Base-by-base conservation (phyloP, 2,329 filamentous ascomycete genomes). In the Cladosporium cucumerinum region DNA sequence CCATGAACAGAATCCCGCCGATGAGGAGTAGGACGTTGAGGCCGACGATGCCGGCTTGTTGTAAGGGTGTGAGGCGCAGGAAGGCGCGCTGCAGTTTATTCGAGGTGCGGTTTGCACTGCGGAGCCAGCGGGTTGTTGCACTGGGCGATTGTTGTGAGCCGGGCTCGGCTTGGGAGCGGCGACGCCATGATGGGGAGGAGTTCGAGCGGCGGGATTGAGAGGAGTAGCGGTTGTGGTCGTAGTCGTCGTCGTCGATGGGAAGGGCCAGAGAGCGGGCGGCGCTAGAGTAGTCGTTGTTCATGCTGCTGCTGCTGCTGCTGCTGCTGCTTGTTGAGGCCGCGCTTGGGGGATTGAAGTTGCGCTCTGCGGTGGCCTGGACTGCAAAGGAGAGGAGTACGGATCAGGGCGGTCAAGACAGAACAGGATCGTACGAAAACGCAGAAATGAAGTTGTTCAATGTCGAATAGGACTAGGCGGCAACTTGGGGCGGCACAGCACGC, bases 1-100 rank as follows among this genome's bases (percentile, higher is more conserved):
- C 77, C 64, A 96, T 80, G 75, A 91, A 89, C 5, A 93, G 79
- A 61, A 96, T 80, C 30, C 82, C 79, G 14, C 91, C 73, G 10
- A 86, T 80, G 64, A 84, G 77, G n/a, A 82, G 68, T 0, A 82
- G 73, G 18, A 89, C 57, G 10, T 81, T 78, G 26, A 79, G 85
- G 3, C 83, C 66, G 14, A 84, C 76, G 23, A 88, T 81, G 23
- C 88, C 80, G 7, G 87, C 77, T 70, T 85, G 86, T 76, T 96
- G 89, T 64, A 86, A 72, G 0, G 85, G 80, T 16, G 85, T 81
- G 61, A 92, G 80, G 68, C 79, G 79, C 68, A 82, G 76, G 78
- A 85, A 90, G 54, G 84, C 78, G 11, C 79, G 76, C 66, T 81
- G 80, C 36, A 83, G 71, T 68, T 82, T 78, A 65, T 79, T 64